Base-by-base conservation (phyloP, 768 basidiomycete genomes). In the Pleurotus cornucopiae region DNA sequence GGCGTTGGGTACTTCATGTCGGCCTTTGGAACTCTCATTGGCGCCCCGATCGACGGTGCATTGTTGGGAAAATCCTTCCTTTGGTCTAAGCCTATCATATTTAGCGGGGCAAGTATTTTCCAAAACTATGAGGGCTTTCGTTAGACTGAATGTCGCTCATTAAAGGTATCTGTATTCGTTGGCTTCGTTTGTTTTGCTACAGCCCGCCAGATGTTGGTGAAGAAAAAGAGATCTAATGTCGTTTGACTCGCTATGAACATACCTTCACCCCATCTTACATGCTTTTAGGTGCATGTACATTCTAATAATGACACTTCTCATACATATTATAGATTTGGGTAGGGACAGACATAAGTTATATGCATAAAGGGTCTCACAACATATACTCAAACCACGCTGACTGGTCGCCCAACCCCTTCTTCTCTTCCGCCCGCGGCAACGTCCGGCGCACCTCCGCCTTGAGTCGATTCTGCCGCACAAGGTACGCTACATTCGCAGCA, bases 371-470 rank as follows among this genome's bases (percentile, higher is more conserved):
- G 30, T 7, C 30, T 57, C 30, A 81, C 20, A 82, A 61, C 16
- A 64, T 77, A 62, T 82, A 83, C 13, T 71, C 64, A 60, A 82
- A 83, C 79, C 82, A 83, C 3, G 79, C 80, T 39, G 77, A 79
- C 41, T 62, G 66, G 60, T 82, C 80, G 4, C 82, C 82, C 46
- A 82, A 64, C 0, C 69, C 71, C 5, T 65, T 61, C n/a, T 64
- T 61, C 61, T 82, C 81, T n/a, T 75, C 68, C 9, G 62, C 63
- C 40, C 63, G 67, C 6, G 59, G 46, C 43, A 65, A 66, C 16
- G 43, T 67, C 21, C 54, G 62, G 49, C 80, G 71, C 40, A 66
- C 68, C 54, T 49, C 57, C 13, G 66, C 70, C 67, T 83, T 84
- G 63, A 70, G 71, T 60, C 63, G 71, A 60, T 82, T 83, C 67